Base-by-base conservation (phyloP, 768 basidiomycete species). In the Tulasnella sp. region DNA sequence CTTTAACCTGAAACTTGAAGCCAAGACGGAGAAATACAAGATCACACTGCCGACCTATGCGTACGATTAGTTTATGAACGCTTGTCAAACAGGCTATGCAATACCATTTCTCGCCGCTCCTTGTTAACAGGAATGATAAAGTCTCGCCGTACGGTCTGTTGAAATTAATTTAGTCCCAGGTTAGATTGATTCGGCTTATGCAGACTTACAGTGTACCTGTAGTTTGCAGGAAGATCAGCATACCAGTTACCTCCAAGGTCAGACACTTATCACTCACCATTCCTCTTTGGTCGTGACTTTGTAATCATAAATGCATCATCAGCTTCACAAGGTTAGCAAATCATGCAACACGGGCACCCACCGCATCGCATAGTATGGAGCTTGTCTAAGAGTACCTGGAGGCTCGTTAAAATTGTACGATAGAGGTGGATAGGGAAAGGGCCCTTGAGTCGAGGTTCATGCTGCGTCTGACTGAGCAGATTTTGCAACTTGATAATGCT, bases 371-470 rank as follows among this genome's bases (percentile, higher is more conserved):
- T 98, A 82, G 94, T 94, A 84, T 99, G 98, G 79, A 99, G 85
- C 83, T 90, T 92, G 83, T 97, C 96, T 81, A 97, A 85, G 42
- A 97, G 95, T 1, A 91, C 91, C 84, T 97, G 95, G 81, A 96
- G 83, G 82, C 93, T 93, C 1, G 91, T 92, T 85, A 96, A 86
- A 81, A 96, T 91, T 9, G 92, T 91, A 18, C 94, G 92, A 83
- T 99, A 99, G 12, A 96, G 86, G 73, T 89, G 85, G 21, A 94
- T 90, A 2, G 97, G 97, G 86, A 98, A 99, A 0, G 97, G 96
- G 0, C 98, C 98, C 84, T 99, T 99, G 79, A 98, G 85, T 40
- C 98, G 92, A 8, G 97, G 97, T 83, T 99, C 98, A 83, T 97
- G 93, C 81, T 92, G 92, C 0, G 98, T 93, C 83, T 98, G 94